Evolutionary conservation across 805 yeast species (phyloP).

Genomic region (Candida nanaspora): DNA sequence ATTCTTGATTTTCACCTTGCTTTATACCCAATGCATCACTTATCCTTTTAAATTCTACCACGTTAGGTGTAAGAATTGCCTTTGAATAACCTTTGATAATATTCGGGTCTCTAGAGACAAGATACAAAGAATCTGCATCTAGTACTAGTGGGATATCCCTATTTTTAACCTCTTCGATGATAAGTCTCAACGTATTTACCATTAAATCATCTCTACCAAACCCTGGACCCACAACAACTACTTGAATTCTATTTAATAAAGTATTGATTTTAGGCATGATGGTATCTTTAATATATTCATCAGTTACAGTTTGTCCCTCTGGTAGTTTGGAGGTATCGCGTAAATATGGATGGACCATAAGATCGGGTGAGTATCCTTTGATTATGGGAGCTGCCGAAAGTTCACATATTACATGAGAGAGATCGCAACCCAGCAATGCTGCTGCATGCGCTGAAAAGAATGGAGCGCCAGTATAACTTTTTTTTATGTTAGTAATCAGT

Average conservation of each 20-base stretch:
- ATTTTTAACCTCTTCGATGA: slow-evolving; percentile 50
- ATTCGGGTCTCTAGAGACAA: slow-evolving; percentile 52
- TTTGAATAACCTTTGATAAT: slow-evolving; percentile 46
- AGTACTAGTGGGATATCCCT: slow-evolving; percentile 64
- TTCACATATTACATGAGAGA: slow-evolving; percentile 88
- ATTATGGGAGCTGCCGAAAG: slow-evolving; percentile 69
- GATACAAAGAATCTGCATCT: slow-evolving; percentile 84
- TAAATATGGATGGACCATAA: slow-evolving; percentile 86
- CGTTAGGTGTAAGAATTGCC: slow-evolving; percentile 83
- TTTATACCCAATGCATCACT: slow-evolving; percentile 29
- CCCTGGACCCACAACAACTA: slow-evolving; percentile 89
- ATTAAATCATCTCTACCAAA: slow-evolving; percentile 75
- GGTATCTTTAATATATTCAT: slow-evolving; percentile 28
- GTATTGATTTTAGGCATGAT: slow-evolving; percentile 50
- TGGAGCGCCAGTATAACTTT: slow-evolving; percentile 88
- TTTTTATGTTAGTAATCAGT: slow-evolving; percentile 2
- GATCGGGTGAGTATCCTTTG: slow-evolving; percentile 82
- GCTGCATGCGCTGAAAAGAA: slow-evolving; percentile 84
- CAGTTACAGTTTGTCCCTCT: background rate
- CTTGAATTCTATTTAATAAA: slow-evolving; percentile 64
- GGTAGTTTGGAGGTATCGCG: background rate
- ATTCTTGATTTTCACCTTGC: background rate
- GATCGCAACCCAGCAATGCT: slow-evolving; percentile 78
- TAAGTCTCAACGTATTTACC: slow-evolving; percentile 49
- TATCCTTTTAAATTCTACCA: slow-evolving; percentile 72